phyloP scores from a whole-genome alignment of 2,329 filamentous ascomycete genomes.

The Ophiognomonia clavigignenti-juglandacearum region DNA sequence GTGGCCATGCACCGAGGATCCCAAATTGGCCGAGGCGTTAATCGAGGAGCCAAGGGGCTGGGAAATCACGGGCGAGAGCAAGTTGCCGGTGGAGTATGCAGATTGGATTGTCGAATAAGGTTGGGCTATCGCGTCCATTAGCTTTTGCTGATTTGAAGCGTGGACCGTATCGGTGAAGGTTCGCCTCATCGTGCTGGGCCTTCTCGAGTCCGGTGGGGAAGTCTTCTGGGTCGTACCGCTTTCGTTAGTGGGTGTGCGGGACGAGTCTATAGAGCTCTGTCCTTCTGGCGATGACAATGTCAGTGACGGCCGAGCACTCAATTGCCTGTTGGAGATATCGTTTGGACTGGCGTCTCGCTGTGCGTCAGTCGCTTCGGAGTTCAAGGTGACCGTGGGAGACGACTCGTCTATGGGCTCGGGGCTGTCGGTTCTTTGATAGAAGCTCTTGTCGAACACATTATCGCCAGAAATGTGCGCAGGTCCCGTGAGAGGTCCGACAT shows the following conservation, averaged over 20 bases:
- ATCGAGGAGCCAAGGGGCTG: constrained; percentile 35
- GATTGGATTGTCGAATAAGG: constrained; percentile 62
- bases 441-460: constrained; percentile 83
- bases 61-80: constrained; percentile 39
- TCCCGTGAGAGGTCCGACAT: constrained; percentile 69
- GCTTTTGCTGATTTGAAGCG: constrained; percentile 71
- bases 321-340: neutral
- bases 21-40: constrained; percentile 42
- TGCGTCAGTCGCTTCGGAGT: constrained; percentile 14
- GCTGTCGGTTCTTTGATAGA: constrained; percentile 52
- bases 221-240: constrained; percentile 47
- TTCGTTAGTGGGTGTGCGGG: constrained; percentile 51
- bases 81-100: constrained; percentile 28
- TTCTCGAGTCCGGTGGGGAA: constrained; percentile 52
- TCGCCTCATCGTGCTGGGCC: constrained; percentile 64
- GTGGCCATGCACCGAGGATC: constrained; percentile 72
- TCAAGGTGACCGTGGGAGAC: constrained; percentile 27
- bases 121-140: constrained; percentile 79
- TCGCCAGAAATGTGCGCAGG: constrained; percentile 67
- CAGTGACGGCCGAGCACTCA: neutral
- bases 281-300: constrained; percentile 15
- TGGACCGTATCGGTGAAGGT: constrained; percentile 82
- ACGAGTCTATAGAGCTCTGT: constrained; percentile 43
- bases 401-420: constrained; percentile 38
- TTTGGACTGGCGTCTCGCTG: neutral